These are phyloP conservation scores for Acidiella bohemica DNA, from an alignment of 495 filamentous ascomycete species.

Conservation along the genomic window DNA sequence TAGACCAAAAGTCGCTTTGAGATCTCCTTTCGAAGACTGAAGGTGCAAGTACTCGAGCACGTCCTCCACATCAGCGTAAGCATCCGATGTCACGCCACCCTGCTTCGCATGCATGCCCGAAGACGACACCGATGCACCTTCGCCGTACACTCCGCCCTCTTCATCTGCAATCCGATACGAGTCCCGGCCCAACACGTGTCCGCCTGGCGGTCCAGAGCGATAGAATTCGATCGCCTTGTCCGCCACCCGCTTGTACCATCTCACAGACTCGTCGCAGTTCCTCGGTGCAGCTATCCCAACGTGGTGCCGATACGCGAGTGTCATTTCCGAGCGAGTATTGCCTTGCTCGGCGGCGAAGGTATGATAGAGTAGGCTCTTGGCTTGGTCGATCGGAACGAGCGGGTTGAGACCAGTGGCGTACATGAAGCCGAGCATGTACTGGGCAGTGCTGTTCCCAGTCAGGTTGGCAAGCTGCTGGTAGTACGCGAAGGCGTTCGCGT, in stretches of 20 bases:
- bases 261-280: conserved; percentile 70
- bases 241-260: conserved; percentile 85
- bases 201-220: conserved; percentile 81
- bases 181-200: conserved; percentile 58
- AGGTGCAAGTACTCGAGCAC: conserved; percentile 89
- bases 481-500: conserved; percentile 64
- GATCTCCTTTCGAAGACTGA: conserved; percentile 84
- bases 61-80: conserved; percentile 76
- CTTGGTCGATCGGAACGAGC: conserved; percentile 75
- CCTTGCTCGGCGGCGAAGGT: conserved; percentile 82
- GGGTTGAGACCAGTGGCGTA: conserved; percentile 85
- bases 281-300: conserved; percentile 72
- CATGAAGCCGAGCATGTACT: conserved; percentile 92
- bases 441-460: conserved; percentile 78
- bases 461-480: conserved; percentile 66
- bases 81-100: conserved; percentile 53
- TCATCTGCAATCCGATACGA: conserved; percentile 77
- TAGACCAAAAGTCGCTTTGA: conserved; percentile 80
- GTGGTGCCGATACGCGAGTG: conserved; percentile 74
- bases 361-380: conserved; percentile 83
- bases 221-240: conserved; percentile 83
- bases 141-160: conserved; percentile 82
- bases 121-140: conserved; percentile 83
- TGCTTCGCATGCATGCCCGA: conserved; percentile 73
- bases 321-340: conserved; percentile 84